Conservation (phyloP, 2,329 filamentous ascomycete species). For the Eutypa lata region DNA sequence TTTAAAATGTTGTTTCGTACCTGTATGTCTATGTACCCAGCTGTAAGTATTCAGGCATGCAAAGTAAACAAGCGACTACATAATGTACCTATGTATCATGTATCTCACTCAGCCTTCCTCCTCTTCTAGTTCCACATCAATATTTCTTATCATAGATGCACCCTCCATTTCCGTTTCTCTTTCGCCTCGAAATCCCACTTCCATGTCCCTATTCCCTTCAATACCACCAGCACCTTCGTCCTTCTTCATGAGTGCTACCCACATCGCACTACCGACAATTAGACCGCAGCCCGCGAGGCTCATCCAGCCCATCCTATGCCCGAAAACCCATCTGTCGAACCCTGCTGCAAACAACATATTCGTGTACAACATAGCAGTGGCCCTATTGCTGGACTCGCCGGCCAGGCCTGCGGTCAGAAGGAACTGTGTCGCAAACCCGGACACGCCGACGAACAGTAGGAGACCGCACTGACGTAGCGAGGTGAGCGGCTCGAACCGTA, state of each 20-base stretch:
- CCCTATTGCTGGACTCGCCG: slow-evolving; percentile 62
- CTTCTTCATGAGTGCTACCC: slow-evolving; percentile 45
- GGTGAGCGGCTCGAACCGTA: slow-evolving; percentile 41
- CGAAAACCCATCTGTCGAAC: slow-evolving; percentile 52
- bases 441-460: slow-evolving; percentile 64
- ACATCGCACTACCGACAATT: slow-evolving; percentile 52
- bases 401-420: slow-evolving; percentile 75
- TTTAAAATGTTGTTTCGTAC: too few species aligned
- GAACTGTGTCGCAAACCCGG: slow-evolving; percentile 83
- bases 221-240: slow-evolving; percentile 13
- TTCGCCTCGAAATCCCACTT: neutral
- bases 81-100: too few species aligned
- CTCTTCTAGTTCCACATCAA: slow-evolving; percentile 31
- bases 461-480: slow-evolving; percentile 59
- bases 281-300: slow-evolving; percentile 50
- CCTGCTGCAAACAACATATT: slow-evolving; percentile 54
- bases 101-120: too few species aligned
- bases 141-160: slow-evolving; percentile 8
- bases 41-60: too few species aligned
- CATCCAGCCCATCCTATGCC: slow-evolving; percentile 45
- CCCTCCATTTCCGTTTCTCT: slow-evolving; percentile 15
- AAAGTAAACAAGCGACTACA: too few species aligned
- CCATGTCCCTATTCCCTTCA: too few species aligned
- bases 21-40: too few species aligned
- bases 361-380: slow-evolving; percentile 57